Evolutionary conservation across 228 moss, liverwort and hornwort species (phyloP).

Genomic region (Sphagnum fallax): DNA sequence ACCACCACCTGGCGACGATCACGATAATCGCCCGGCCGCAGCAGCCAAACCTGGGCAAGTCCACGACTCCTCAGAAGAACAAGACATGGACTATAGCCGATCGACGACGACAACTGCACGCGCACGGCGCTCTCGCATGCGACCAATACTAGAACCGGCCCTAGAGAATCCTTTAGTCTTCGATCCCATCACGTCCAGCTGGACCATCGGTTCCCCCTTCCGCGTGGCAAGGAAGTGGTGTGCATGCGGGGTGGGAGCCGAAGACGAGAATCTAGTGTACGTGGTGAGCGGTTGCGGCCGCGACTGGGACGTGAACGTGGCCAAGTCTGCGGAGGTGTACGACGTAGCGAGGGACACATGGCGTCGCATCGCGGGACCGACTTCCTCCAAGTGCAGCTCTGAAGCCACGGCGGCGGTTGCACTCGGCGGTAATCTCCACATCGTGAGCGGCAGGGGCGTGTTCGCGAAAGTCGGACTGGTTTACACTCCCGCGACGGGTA

Average conservation of each 20-base stretch:
- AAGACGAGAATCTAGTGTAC: constrained; percentile 13
- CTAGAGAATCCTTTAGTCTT: constrained; percentile 37
- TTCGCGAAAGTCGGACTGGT: constrained; percentile 39
- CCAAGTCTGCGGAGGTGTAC: constrained; percentile 34
- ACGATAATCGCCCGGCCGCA: too few species aligned
- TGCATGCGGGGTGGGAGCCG: constrained; percentile 40
- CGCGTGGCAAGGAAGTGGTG: constrained; percentile 56
- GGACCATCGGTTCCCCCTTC: constrained; percentile 38
- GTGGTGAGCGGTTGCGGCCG: constrained; percentile 52
- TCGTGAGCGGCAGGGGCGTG: constrained; percentile 50
- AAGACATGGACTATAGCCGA: too few species aligned
- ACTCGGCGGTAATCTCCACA: constrained; percentile 21
- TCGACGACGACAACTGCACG: too few species aligned
- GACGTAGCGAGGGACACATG: constrained; percentile 19
- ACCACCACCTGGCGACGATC: too few species aligned
- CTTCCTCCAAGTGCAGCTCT: constrained; percentile 52
- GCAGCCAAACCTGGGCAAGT: too few species aligned
- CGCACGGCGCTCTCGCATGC: too few species aligned
- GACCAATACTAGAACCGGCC: constrained; percentile 33
- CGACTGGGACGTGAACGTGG: constrained; percentile 40
- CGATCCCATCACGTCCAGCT: constrained; percentile 24
- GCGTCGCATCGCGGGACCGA: constrained; percentile 14
- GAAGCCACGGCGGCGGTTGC: constrained; percentile 50
- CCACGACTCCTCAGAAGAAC: too few species aligned
- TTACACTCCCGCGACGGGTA: constrained; percentile 10